Conservation (phyloP, 2,329 filamentous ascomycete species). For the Beauveria caledonica region DNA sequence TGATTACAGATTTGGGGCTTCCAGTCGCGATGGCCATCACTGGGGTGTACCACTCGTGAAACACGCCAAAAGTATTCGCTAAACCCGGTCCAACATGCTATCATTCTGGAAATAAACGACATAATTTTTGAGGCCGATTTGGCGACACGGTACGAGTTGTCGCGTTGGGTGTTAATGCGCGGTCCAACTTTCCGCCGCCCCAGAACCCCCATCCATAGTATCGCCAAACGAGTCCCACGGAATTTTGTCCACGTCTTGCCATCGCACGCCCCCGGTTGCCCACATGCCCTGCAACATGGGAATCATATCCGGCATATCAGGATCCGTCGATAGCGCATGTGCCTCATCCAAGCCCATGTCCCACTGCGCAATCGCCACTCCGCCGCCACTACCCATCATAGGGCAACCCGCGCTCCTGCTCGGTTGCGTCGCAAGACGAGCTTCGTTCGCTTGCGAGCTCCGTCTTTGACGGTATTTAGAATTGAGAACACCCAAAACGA, state of each 20-base stretch:
- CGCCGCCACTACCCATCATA: neutral
- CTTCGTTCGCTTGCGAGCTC: neutral
- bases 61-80: too few species aligned
- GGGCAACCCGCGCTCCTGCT: neutral
- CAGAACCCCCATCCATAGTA: neutral
- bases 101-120: too few species aligned
- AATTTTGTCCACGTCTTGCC: conserved; percentile 1
- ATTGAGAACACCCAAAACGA: neutral
- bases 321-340: neutral
- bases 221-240: neutral
- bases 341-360: neutral
- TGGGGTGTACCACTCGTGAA: too few species aligned
- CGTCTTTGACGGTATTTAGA: neutral
- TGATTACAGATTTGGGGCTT: too few species aligned
- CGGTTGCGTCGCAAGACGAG: neutral
- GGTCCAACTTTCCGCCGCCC: neutral
- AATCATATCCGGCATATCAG: conserved; percentile 1
- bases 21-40: too few species aligned
- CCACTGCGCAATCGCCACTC: neutral
- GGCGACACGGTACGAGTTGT: neutral
- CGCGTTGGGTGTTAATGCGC: neutral
- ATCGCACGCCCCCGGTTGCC: neutral
- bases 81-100: too few species aligned
- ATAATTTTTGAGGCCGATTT: too few species aligned
- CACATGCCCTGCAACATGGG: conserved; percentile 5